Evolutionary conservation across 176 grass and related monocot species (phyloP), one percentile per base, ranked within the genome.

Genomic region (Tillandsia fasciculata): DNA sequence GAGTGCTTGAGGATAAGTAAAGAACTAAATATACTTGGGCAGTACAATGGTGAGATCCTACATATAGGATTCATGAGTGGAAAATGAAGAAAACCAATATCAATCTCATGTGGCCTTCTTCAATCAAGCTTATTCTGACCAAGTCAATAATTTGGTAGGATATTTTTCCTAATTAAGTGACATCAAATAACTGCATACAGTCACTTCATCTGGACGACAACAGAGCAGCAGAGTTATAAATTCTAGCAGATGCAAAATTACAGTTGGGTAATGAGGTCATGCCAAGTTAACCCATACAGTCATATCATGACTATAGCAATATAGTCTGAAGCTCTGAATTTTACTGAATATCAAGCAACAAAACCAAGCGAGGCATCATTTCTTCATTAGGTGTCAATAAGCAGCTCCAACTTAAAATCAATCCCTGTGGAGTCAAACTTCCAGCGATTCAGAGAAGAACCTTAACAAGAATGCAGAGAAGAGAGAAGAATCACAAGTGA

Each of bases 401-500:
- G 47, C 28, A 66, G 22, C 2, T 15, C 8, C 2, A 48, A 69
- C 11, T 50, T 69, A 69, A 12, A 11, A 26, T 20, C 48, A 50
- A 20, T 68, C 47, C 0, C 20, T 68, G 4, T 11, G 6, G 20
- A 68, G 28, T 27, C 50, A 49, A 33, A 68, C 66, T 51, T 50
- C 33, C 12, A 49, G 24, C n/a, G n/a, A 13, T n/a, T 49, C 47
- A 48, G 4, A 49, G 15, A 42, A 42, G 33, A 42, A 42, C 33
- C 33, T 42, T 9, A 15, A 61, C 56, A 61, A 64, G 14, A 15
- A 3, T 59, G 47, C 22, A 83, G 3, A 69, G 71, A 57, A 10
- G 13, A 78, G 12, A 72, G 13, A 23, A 61, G 63, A 48, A 9
- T 49, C 18, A 73, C 10, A 29, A 66, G 54, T 70, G 72, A 65